phyloP scores from a whole-genome alignment of 2,329 filamentous ascomycete genomes.

The Penicillium sp. region DNA sequence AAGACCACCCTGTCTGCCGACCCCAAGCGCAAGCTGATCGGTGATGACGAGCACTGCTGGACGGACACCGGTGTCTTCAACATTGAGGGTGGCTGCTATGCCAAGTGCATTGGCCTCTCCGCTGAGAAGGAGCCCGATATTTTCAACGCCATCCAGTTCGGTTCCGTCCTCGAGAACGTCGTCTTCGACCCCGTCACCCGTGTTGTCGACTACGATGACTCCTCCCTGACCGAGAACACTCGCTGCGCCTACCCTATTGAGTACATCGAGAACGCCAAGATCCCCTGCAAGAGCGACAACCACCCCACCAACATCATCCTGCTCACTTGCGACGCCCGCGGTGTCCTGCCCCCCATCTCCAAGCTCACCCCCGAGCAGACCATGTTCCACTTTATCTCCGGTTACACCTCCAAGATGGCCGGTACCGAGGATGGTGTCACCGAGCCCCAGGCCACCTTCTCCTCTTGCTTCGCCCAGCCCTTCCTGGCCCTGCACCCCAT shows the following conservation, averaged over 20 bases:
- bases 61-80: conserved; percentile 96
- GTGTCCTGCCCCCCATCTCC: conserved; percentile 95
- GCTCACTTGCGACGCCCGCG: conserved; percentile 94
- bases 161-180: conserved; percentile 96
- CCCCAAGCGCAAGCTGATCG: conserved; percentile 92
- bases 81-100: conserved; percentile 99
- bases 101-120: conserved; percentile 96
- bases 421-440: conserved; percentile 96
- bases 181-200: conserved; percentile 92
- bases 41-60: conserved; percentile 99
- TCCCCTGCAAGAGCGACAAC: conserved; percentile 83
- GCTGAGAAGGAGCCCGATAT: conserved; percentile 99
- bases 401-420: conserved; percentile 99
- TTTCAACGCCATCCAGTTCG: conserved; percentile 91
- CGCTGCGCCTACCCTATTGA: conserved; percentile 98
- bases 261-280: conserved; percentile 98
- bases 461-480: conserved; percentile 97
- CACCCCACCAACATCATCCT: conserved; percentile 98
- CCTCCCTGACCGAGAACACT: conserved; percentile 96
- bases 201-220: conserved; percentile 92
- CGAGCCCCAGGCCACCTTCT: conserved; percentile 98
- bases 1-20: conserved; percentile 98
- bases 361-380: conserved; percentile 93
- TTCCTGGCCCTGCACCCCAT: conserved; percentile 99
- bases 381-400: conserved; percentile 99